Base-by-base conservation (phyloP, 441 rosid genomes). In the Croton setiger region DNA sequence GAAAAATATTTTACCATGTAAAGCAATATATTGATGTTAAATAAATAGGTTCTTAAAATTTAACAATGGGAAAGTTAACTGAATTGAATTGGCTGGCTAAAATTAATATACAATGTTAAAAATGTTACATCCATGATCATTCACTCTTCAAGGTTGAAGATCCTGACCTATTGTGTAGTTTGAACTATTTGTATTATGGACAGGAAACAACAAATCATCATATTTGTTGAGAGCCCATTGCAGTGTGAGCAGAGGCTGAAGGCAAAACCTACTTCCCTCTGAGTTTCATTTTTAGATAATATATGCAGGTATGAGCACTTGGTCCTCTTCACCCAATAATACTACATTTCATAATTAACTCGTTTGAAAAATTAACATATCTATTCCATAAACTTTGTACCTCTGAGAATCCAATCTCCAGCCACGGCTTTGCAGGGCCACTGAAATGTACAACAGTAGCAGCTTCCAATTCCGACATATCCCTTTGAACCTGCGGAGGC, bases 341-440 rank as follows among this genome's bases (percentile, higher is more conserved):
- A 81, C 88, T 84, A 83, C 98, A 94, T 81, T 79, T 88, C 74
- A 85, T 83, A 71, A 94, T 78, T 66, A 94, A 84, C 66, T 75
- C 73, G 80, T 91, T 80, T 13, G 98, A 86, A 73, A 79, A 71
- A 81, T 91, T 88, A 70, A 93, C 80, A 60, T 91, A 87, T 64
- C 80, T 79, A 74, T 69, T 87, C 98, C 98, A 94, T 12, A 79
- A 73, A 69, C 80, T 78, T 76, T 88, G 86, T 48, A 84, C 78
- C 82, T 86, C 87, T 8, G 86, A 75, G 69, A 82, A 79, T 41
- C 96, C 89, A 15, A 91, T 87, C 80, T 88, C 93, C 10, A 94
- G 88, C 98, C 98, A 94, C n/a, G 98, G 97, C 75, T 94, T 94
- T 36, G 96, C 97, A 41, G 97, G 98, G 64, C 97, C 97, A 53